A percentile compares a stretch with the other conserved stretches of the same genome.
Evolutionary conservation across 495 filamentous ascomycete species (phyloP).

Genomic region (Neurospora discreta): DNA sequence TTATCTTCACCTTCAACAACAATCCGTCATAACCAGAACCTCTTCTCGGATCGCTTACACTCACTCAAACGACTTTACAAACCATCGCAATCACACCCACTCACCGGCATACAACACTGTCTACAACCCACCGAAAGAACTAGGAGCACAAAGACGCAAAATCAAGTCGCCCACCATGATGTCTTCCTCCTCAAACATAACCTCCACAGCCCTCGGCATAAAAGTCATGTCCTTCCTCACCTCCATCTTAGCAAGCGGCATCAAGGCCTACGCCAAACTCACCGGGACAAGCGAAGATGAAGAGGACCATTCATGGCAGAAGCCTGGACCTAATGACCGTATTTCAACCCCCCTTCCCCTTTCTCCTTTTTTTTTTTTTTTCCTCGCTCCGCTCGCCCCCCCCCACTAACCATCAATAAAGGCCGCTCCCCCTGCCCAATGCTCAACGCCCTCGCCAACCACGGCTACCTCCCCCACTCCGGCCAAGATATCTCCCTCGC

Average conservation of each 20-base stretch:
- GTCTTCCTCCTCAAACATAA: background rate
- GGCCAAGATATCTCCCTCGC: constrained; percentile 28
- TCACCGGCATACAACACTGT: too few relatives aligned
- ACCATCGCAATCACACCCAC: too few relatives aligned
- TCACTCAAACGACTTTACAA: too few relatives aligned
- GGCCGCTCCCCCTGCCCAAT: constrained; percentile 38
- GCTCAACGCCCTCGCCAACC: constrained; percentile 47
- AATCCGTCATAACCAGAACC: too few relatives aligned
- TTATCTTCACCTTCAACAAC: background rate
- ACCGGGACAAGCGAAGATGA: background rate
- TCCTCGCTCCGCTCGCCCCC: background rate
- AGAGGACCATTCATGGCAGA: constrained; percentile 6
- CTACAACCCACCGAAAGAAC: too few relatives aligned
- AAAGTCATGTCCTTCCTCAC: background rate
- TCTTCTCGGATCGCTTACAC: too few relatives aligned
- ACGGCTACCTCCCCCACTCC: constrained; percentile 43
- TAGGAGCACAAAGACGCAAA: too few relatives aligned
- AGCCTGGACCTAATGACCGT: constrained; percentile 8
- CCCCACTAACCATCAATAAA: background rate
- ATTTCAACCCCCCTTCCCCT: background rate
- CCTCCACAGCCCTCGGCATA: background rate
- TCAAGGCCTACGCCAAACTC: background rate
- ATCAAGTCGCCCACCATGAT: background rate
- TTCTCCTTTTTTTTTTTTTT: background rate
- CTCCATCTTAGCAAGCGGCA: background rate